Conservation (phyloP, 2,329 filamentous ascomycete genomes). For the Paraphoma sp. region DNA sequence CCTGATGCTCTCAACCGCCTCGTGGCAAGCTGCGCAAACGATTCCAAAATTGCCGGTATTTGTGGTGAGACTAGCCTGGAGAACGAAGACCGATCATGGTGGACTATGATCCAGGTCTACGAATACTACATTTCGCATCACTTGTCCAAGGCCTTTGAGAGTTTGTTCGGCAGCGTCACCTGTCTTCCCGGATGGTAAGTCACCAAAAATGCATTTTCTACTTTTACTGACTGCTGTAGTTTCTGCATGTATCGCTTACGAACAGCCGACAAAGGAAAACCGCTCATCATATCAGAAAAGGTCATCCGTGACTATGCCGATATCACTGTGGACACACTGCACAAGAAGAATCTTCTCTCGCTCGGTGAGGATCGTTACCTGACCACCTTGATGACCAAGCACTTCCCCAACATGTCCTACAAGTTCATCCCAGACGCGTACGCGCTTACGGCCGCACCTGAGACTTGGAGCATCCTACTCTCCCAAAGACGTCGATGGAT, state of each 20-base stretch:
- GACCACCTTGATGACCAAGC: slow-evolving; percentile 96
- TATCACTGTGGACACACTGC: slow-evolving; percentile 89
- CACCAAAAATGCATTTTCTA: not conserved
- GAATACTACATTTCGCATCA: slow-evolving; percentile 99
- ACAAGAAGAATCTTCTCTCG: slow-evolving; percentile 91
- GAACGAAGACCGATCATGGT: slow-evolving; percentile 94
- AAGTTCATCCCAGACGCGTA: slow-evolving; percentile 95
- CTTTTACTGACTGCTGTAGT: slow-evolving; percentile 59
- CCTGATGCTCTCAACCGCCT: slow-evolving; percentile 93
- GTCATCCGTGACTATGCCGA: slow-evolving; percentile 89
- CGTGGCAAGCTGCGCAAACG: slow-evolving; percentile 89
- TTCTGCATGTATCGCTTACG: slow-evolving; percentile 99
- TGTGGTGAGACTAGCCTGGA: slow-evolving; percentile 96
- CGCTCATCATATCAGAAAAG: slow-evolving; percentile 88
- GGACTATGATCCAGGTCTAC: slow-evolving; percentile 99
- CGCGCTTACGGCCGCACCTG: slow-evolving; percentile 90
- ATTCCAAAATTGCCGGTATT: slow-evolving; percentile 95
- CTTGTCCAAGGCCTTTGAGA: slow-evolving; percentile 95
- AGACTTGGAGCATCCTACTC: slow-evolving; percentile 90
- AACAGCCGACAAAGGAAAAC: slow-evolving; percentile 91
- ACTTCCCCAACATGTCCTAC: slow-evolving; percentile 94
- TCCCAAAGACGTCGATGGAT: slow-evolving; percentile 99
- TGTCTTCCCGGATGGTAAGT: slow-evolving; percentile 98
- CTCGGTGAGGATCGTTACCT: slow-evolving; percentile 97
- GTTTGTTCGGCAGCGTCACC: slow-evolving; percentile 95